Evolutionary conservation across 768 basidiomycete species (phyloP).

Genomic region (Agaricus subrufescens): DNA sequence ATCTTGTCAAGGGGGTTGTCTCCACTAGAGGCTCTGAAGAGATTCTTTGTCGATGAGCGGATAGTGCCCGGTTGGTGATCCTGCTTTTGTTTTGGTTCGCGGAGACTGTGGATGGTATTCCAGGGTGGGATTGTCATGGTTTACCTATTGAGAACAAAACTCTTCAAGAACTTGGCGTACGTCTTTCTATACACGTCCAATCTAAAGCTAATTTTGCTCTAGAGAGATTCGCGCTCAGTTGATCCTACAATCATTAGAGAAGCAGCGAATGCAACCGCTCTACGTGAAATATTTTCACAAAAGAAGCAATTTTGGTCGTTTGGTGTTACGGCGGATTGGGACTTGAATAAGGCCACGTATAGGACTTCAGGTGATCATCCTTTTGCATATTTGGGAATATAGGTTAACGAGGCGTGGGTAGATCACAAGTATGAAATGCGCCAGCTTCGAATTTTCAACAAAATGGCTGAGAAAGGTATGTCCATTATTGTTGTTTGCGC

Average conservation of each 20-base stretch:
- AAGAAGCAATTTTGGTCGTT: conserved; percentile 74
- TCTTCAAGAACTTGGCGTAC: conserved; percentile 66
- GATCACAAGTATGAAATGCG: conserved; percentile 87
- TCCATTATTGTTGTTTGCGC: not conserved
- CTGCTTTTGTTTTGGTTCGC: too few species aligned
- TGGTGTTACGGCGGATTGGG: conserved; percentile 93
- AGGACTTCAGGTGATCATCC: conserved; percentile 69
- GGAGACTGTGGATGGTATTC: conserved; percentile 49
- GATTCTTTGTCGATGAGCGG: too few species aligned
- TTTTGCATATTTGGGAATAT: not conserved
- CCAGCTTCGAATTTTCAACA: conserved; percentile 79
- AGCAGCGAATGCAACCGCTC: conserved; percentile 69
- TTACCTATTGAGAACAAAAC: conserved; percentile 97
- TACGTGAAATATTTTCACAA: conserved; percentile 70
- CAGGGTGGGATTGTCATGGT: conserved; percentile 98
- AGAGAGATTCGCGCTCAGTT: conserved; percentile 58
- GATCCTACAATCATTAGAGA: conserved; percentile 54
- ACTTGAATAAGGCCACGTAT: conserved; percentile 58
- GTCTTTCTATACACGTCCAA: conserved; percentile 14
- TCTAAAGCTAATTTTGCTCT: conserved; percentile 6
- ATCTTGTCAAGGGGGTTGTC: too few species aligned
- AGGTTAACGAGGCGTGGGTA: conserved; percentile 21
- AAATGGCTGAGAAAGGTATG: conserved; percentile 82
- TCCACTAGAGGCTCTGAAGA: too few species aligned
- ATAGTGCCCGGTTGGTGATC: too few species aligned